Conservation (phyloP, 106 monocot genomes). For the Amphibolis antarctica region DNA sequence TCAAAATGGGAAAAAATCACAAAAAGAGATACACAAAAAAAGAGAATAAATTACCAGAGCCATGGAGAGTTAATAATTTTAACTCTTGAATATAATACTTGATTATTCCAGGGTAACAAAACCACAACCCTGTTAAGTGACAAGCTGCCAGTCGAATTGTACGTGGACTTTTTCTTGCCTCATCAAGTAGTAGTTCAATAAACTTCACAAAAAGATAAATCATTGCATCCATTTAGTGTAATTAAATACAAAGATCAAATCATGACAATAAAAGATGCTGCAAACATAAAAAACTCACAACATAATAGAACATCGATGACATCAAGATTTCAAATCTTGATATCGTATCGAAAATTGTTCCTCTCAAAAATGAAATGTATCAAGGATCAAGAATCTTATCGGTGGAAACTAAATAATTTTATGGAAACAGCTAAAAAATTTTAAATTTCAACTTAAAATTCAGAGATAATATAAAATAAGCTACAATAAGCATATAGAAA, state of each 20-base stretch:
- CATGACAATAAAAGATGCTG: background rate
- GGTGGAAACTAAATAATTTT: no score
- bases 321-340: no score
- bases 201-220: slow-evolving; percentile 42
- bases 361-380: no score
- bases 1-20: no score
- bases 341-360: no score
- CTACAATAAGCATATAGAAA: no score
- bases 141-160: slow-evolving; percentile 86
- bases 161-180: slow-evolving; percentile 83
- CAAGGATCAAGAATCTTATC: no score
- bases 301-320: no score
- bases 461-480: no score
- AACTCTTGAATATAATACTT: slow-evolving; percentile 82
- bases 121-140: slow-evolving; percentile 81
- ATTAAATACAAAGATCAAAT: background rate
- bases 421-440: no score
- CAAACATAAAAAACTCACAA: no score
- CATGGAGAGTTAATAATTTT: slow-evolving; percentile 72
- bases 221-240: background rate
- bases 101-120: slow-evolving; percentile 46
- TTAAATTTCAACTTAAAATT: no score
- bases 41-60: slow-evolving; percentile 49
- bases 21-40: slow-evolving; percentile 1
- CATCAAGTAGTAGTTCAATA: slow-evolving; percentile 61